phyloP scores from a whole-genome alignment of 441 rosid species.

The Pelargonium myrrhifolium region DNA sequence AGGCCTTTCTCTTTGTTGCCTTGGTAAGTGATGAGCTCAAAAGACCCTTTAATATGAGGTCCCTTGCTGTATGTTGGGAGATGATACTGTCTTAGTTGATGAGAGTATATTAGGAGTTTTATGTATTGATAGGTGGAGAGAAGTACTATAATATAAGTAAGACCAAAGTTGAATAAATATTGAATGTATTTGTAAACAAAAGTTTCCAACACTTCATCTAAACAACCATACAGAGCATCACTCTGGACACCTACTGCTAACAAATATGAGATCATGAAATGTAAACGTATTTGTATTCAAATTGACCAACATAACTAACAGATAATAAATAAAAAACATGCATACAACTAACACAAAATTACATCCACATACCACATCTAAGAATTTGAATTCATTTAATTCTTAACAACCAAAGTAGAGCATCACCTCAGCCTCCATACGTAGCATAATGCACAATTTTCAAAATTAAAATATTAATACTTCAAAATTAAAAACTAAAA shows the following conservation, averaged over 20 bases:
- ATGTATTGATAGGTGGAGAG: no score
- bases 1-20: no score
- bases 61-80: background rate
- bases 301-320: background rate
- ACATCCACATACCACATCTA: background rate
- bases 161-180: no score
- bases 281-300: background rate
- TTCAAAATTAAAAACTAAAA: no score
- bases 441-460: background rate
- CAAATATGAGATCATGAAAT: background rate
- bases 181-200: no score
- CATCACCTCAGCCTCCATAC: background rate
- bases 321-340: background rate
- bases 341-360: background rate
- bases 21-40: no score
- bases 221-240: background rate
- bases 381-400: background rate
- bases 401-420: background rate
- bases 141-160: no score
- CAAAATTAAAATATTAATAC: no score
- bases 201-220: background rate
- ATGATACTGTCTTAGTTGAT: no score
- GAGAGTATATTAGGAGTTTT: no score
- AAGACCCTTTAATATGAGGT: background rate
- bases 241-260: background rate